phyloP scores from a whole-genome alignment of 164 flowering plant species.

The Taxillus chinensis region DNA sequence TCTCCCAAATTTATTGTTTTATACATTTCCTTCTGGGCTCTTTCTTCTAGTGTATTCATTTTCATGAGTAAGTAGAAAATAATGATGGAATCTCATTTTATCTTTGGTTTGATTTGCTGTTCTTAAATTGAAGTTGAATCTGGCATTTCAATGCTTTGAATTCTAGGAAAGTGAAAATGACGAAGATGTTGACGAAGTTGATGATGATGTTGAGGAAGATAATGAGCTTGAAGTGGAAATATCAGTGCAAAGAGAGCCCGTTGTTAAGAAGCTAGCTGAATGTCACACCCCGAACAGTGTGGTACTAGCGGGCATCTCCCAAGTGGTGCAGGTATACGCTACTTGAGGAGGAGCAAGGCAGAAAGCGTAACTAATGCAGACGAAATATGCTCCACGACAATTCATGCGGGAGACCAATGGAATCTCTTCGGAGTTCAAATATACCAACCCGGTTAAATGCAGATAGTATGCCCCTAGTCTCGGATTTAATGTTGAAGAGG shows the following conservation, averaged over 20 bases:
- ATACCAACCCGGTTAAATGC: too few relatives aligned
- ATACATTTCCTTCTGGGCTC: background rate
- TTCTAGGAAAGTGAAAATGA: conserved; percentile 84
- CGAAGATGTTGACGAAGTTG: conserved; percentile 56
- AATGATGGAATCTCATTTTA: background rate
- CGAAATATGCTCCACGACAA: too few relatives aligned
- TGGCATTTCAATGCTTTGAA: background rate
- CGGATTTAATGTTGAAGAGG: too few relatives aligned
- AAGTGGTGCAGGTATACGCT: too few relatives aligned
- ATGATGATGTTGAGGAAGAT: conserved; percentile 64
- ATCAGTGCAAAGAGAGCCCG: conserved; percentile 32
- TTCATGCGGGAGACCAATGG: too few relatives aligned
- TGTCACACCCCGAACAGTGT: too few relatives aligned
- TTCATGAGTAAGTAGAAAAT: background rate
- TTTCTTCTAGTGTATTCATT: background rate
- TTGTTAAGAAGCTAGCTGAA: conserved; percentile 32
- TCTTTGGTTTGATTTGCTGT: background rate
- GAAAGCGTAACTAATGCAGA: too few relatives aligned
- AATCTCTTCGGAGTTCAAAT: too few relatives aligned
- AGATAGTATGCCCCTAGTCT: too few relatives aligned
- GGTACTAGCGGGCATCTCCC: too few relatives aligned
- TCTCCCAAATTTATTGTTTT: background rate
- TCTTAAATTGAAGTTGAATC: background rate
- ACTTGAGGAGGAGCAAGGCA: too few relatives aligned
- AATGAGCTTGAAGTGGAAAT: conserved; percentile 57